Evolutionary conservation across 148 eudicot species (phyloP), one percentile per base, ranked within the genome.

Genomic region (Limonium bicolor): DNA sequence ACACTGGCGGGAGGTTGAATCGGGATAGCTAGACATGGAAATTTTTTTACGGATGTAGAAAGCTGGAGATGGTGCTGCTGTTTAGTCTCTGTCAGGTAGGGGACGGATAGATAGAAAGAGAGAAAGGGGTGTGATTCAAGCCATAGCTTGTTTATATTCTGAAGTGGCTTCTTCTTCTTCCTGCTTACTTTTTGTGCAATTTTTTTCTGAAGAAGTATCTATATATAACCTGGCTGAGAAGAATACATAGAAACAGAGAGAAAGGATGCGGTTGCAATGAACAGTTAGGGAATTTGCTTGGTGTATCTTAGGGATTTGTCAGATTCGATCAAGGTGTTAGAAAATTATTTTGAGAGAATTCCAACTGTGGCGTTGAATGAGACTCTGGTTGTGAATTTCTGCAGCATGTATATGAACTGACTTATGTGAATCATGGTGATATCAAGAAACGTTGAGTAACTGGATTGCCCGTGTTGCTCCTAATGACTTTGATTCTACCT

Each of bases 391-490:
- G 82, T 79, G 56, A 87, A 87, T 69, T 54, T 87, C 49, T 82
- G 96, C 36, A 82, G 94, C 20, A 87, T 87, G 94, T 87, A n/a
- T n/a, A 82, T 68, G 96, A 87, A 56, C 61, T 87, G 76, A 94
- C 96, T 7, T 74, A 71, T 51, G 85, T 87, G 36, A 87, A 87
- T 55, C 94, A 87, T 52, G 53, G 72, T 18, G 94, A 87, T 51
- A 51, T 74, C 4, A 87, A 87, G 76, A 66, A 54, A 87, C 86
- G 0, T 67, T 87, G 7, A 76, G 78, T 58, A 79, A 54, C 59
- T 87, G 90, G 94, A 79, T 87, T 48, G 76, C 86, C 44, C 73
- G 80, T 20, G 82, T 87, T 35, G 94, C 96, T 33, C 96, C 96
- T 4, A 94, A 87, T 63, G 96, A 87, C 48, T 87, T 87, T 42